Conservation (phyloP, 306 rosid genomes). For the Fragaria ananassa region DNA sequence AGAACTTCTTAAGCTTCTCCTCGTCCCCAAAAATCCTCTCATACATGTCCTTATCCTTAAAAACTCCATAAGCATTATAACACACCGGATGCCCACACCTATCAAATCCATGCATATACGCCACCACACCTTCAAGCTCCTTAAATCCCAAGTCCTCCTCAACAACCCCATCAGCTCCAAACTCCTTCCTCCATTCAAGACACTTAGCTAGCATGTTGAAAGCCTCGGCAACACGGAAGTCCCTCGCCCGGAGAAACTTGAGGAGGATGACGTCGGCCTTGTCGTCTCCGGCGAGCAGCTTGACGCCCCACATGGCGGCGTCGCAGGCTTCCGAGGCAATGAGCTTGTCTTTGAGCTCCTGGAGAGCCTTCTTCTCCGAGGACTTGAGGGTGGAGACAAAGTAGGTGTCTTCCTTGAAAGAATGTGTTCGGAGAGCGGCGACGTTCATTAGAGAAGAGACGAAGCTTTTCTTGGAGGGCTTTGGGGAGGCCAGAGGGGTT, state of each 20-base stretch:
- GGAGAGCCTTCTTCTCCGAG: constrained; percentile 72
- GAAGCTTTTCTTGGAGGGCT: constrained; percentile 65
- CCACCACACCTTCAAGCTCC: constrained; percentile 90
- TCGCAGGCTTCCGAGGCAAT: constrained; percentile 34
- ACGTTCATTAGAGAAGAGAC: constrained; percentile 65
- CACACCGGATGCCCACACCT: constrained; percentile 89
- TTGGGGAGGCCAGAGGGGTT: constrained; percentile 55
- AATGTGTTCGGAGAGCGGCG: constrained; percentile 47
- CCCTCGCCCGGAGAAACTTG: constrained; percentile 88
- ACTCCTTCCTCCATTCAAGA: constrained; percentile 74
- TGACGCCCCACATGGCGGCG: constrained; percentile 69
- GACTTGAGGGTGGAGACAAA: constrained; percentile 56
- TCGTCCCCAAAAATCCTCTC: constrained; percentile 86
- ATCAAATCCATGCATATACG: constrained; percentile 86
- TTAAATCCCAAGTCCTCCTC: constrained; percentile 84
- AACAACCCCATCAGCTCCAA: constrained; percentile 50
- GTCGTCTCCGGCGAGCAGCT: constrained; percentile 58
- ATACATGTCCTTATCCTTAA: constrained; percentile 72
- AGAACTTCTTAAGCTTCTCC: constrained; percentile 75
- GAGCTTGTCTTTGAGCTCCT: constrained; percentile 62
- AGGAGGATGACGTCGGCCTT: constrained; percentile 78
- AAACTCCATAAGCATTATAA: constrained; percentile 82
- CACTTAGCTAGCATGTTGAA: constrained; percentile 63
- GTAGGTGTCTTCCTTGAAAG: constrained; percentile 83
- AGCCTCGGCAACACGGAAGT: constrained; percentile 68